phyloP scores from a whole-genome alignment of 2,329 filamentous ascomycete genomes.

The Cercospora sp. region DNA sequence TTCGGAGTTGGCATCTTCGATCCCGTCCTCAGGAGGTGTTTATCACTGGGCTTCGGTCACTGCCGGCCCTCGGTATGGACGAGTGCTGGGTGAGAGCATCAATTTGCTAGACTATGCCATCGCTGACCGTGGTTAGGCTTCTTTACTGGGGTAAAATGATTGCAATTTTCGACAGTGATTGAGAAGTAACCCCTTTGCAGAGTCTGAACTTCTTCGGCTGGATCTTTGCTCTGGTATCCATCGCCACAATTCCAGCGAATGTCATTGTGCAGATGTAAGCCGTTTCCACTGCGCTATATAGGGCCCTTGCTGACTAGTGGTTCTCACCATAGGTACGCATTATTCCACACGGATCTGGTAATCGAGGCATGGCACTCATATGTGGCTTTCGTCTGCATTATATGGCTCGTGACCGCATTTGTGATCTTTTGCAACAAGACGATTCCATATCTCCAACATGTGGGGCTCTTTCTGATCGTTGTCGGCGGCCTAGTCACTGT shows the following conservation, averaged over 20 bases:
- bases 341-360: conserved; percentile 53
- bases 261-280: conserved; percentile 56
- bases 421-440: conserved; percentile 60
- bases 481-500: conserved; percentile 41
- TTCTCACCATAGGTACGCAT: conserved; percentile 47
- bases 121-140: conserved; percentile 31
- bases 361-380: conserved; percentile 55
- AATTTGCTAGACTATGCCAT: neutral
- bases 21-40: conserved; percentile 55
- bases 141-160: conserved; percentile 34
- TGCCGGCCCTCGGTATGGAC: conserved; percentile 36
- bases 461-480: conserved; percentile 55
- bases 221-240: conserved; percentile 62
- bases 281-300: neutral
- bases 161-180: neutral
- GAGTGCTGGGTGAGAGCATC: conserved; percentile 24
- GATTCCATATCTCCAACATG: conserved; percentile 53
- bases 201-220: conserved; percentile 57
- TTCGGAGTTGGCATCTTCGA: conserved; percentile 55
- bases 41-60: conserved; percentile 42
- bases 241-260: conserved; percentile 60
- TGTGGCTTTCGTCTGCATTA: conserved; percentile 57
- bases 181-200: neutral
- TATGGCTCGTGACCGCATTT: conserved; percentile 54
- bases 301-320: neutral